phyloP scores from a whole-genome alignment of 306 rosid genomes.

The Sphenostylis stenocarpa region DNA sequence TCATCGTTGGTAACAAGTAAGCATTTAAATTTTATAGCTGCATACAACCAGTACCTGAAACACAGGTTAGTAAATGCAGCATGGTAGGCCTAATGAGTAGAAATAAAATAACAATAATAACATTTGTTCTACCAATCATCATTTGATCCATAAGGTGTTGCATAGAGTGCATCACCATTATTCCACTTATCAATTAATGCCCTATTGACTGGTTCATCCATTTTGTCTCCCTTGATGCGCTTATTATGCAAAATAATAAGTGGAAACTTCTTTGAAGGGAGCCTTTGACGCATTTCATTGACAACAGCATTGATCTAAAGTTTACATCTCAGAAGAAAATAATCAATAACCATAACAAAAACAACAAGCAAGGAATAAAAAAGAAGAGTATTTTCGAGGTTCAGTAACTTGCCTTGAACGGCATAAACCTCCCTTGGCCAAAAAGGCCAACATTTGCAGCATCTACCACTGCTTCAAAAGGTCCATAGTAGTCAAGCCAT shows the following conservation, averaged over 20 bases:
- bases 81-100: conserved; percentile 29
- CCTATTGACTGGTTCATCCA: conserved; percentile 63
- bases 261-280: conserved; percentile 84
- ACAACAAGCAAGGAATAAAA: conserved; percentile 8
- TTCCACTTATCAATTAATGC: conserved; percentile 80
- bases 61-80: conserved; percentile 44
- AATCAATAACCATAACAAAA: not conserved
- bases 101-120: not conserved
- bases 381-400: conserved; percentile 1
- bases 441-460: conserved; percentile 89
- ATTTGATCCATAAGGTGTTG: conserved; percentile 87
- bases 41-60: conserved; percentile 98
- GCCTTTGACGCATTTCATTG: conserved; percentile 72
- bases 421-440: conserved; percentile 69
- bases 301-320: conserved; percentile 70
- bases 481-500: conserved; percentile 90
- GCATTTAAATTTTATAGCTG: conserved; percentile 93
- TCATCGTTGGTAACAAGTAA: conserved; percentile 88
- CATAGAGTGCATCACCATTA: conserved; percentile 75
- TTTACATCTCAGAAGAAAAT: conserved; percentile 20
- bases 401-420: conserved; percentile 71
- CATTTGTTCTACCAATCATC: conserved; percentile 80
- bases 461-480: conserved; percentile 95
- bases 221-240: conserved; percentile 71
- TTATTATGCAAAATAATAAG: conserved; percentile 80